Conservation (phyloP, 306 rosid species). For the Acacia acuminata region DNA sequence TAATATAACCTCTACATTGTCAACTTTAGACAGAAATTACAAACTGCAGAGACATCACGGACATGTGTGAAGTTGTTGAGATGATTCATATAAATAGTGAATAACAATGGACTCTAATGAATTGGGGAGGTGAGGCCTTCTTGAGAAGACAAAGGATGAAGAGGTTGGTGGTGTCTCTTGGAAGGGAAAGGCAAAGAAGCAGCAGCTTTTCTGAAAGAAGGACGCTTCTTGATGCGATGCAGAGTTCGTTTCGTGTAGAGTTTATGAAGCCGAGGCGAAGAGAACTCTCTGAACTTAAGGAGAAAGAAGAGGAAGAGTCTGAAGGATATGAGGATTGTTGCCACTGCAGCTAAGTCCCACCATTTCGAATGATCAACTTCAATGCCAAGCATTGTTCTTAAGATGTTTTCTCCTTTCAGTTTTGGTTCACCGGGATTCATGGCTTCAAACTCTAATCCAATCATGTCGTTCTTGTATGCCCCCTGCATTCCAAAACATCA, state of each 20-base stretch:
- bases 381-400: slow-evolving; percentile 63
- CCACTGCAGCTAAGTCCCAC: slow-evolving; percentile 84
- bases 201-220: slow-evolving; percentile 67
- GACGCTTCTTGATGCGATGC: slow-evolving; percentile 63
- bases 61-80: not conserved
- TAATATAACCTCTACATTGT: not conserved
- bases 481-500: slow-evolving; percentile 54
- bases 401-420: slow-evolving; percentile 69
- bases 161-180: slow-evolving; percentile 66
- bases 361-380: slow-evolving; percentile 67
- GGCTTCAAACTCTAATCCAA: slow-evolving; percentile 74
- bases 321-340: slow-evolving; percentile 46
- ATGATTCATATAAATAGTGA: not conserved
- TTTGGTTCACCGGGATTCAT: slow-evolving; percentile 53
- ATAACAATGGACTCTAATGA: slow-evolving; percentile 9
- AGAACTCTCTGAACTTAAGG: slow-evolving; percentile 73
- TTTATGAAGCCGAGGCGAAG: slow-evolving; percentile 49
- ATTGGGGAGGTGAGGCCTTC: slow-evolving; percentile 85
- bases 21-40: not conserved
- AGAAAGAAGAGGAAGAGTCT: slow-evolving; percentile 67
- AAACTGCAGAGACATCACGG: not conserved
- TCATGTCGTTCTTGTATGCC: slow-evolving; percentile 83
- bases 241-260: slow-evolving; percentile 55
- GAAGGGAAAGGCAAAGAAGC: slow-evolving; percentile 53
- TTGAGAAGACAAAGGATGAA: slow-evolving; percentile 71